phyloP scores from a whole-genome alignment of 371 early-diverging fungal species.

The Aphelidium insulamus region DNA sequence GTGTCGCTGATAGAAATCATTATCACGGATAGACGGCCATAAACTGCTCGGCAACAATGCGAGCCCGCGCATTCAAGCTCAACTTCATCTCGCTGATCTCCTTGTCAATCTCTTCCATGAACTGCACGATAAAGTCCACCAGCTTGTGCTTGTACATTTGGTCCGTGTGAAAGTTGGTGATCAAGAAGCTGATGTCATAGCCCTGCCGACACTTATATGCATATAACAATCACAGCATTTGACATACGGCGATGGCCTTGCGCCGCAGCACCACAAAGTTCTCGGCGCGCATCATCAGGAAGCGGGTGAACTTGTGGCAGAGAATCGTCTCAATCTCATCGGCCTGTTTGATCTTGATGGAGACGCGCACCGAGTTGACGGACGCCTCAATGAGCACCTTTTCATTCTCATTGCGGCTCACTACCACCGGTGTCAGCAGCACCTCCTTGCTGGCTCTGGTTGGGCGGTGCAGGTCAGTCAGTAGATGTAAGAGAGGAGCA shows the following conservation, averaged over 20 bases:
- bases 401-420: conserved; percentile 87
- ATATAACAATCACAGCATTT: neutral
- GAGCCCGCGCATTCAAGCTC: conserved; percentile 79
- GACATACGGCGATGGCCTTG: conserved; percentile 56
- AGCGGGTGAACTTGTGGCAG: conserved; percentile 86
- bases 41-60: conserved; percentile 68
- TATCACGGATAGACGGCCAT: too few species aligned
- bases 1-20: too few species aligned
- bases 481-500: neutral
- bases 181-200: conserved; percentile 82
- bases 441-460: conserved; percentile 53
- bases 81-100: conserved; percentile 96
- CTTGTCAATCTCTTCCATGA: conserved; percentile 97
- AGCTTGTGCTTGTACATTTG: conserved; percentile 93
- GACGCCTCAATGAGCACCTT: conserved; percentile 76
- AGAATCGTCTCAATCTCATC: conserved; percentile 90
- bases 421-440: conserved; percentile 64
- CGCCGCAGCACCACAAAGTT: conserved; percentile 82
- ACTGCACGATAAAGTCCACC: conserved; percentile 90
- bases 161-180: conserved; percentile 88
- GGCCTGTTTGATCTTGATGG: conserved; percentile 91
- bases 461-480: neutral
- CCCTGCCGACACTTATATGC: conserved; percentile 23
- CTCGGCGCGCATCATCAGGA: conserved; percentile 90
- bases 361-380: conserved; percentile 80